Conservation (phyloP, 768 basidiomycete species). For the Termitomyces sp. region DNA sequence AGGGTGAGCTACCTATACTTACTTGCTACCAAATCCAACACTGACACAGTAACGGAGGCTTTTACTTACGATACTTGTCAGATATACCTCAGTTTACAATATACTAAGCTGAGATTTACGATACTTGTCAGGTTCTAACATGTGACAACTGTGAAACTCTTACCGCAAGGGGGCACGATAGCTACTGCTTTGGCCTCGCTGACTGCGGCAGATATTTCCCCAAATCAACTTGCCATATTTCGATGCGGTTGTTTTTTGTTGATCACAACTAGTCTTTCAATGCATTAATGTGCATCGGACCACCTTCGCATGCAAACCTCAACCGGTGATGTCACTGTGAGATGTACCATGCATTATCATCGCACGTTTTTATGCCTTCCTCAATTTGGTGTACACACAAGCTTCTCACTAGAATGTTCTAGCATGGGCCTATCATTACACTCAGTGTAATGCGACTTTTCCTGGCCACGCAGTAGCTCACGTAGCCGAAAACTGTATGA, state of each 20-base stretch:
- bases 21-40: no score
- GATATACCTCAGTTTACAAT: no score
- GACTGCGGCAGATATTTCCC: conserved; percentile 30
- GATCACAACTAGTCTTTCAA: conserved; percentile 32
- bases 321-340: conserved; percentile 44
- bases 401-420: conserved; percentile 29
- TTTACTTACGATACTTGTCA: no score
- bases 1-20: no score
- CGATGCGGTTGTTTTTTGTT: not conserved
- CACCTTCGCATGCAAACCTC: conserved; percentile 38
- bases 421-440: conserved; percentile 55
- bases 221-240: conserved; percentile 12
- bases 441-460: conserved; percentile 44
- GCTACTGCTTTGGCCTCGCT: conserved; percentile 34
- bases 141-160: conserved; percentile 56
- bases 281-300: conserved; percentile 32
- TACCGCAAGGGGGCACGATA: conserved; percentile 33
- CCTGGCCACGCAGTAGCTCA: conserved; percentile 32
- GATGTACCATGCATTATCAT: conserved; percentile 45
- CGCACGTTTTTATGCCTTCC: not conserved
- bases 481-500: conserved; percentile 64
- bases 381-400: conserved; percentile 17
- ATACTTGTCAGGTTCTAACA: no score
- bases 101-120: no score
- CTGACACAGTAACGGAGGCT: no score